Base-by-base conservation (phyloP, 2,329 filamentous ascomycete species). In the Trichoderma koningiopsis region DNA sequence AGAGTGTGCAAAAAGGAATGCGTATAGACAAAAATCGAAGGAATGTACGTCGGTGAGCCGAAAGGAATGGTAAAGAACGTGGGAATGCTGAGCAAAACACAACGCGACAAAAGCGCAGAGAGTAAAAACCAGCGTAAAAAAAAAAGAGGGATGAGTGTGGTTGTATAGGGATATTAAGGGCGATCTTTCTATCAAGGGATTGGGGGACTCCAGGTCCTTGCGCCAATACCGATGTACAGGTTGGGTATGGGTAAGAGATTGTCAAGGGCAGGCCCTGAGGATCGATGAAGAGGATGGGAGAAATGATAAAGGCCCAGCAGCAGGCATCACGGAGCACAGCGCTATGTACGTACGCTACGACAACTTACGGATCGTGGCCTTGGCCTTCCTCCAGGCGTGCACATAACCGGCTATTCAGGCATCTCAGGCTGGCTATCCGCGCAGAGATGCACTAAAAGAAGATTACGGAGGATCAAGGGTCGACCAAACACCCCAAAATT, bases 1-100 rank as follows among this genome's bases (percentile, higher is more conserved):
- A 37, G 40, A 60, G 14, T 13, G 49, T 61, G 31, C 40, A 43
- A n/a, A 22, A 56, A 68, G 62, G 57, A 70, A 70, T 56, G 68
- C 37, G 61, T 67, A 70, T 59, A 24, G 40, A 68, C 56, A 68
- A 70, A 49, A 60, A 68, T 5, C 10, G 57, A 70, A 70, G 63
- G 68, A 70, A 70, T 68, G 68, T 68, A 62, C 35, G 65, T 59
- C 22, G 68, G 56, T 57, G 35, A 64, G 63, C 40, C 40, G 68
- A 70, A 70, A 66, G 63, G 64, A 68, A 68, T 49, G 68, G 56
- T 70, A 68, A 70, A 57, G 68, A 70, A 70, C 57, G 68, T 70
- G 68, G 55, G 68, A 62, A 67, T 68, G 57, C 31, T 31, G 62
- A 68, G 37, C 55, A 67, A 68, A 68, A 70, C 24, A 35, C 56